Evolutionary conservation across 495 filamentous ascomycete species (phyloP).

Genomic region (Penicillium tannophilum): DNA sequence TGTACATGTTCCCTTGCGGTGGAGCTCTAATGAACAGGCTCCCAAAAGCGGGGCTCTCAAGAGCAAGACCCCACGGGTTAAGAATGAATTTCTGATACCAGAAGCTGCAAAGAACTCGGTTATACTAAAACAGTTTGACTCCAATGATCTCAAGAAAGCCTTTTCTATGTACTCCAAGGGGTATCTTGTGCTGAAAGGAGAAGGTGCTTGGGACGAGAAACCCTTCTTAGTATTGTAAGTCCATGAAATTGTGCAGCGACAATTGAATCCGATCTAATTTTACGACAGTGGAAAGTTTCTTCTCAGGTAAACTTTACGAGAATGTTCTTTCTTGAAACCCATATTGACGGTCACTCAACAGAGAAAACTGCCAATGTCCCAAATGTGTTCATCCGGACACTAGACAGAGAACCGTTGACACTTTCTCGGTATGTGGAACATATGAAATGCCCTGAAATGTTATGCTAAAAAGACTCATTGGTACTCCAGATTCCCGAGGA

Average conservation of each 20-base stretch:
- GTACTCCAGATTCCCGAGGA: slow-evolving; percentile 52
- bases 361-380: slow-evolving; percentile 80
- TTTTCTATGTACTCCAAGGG: background rate
- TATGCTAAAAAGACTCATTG: background rate
- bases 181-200: background rate
- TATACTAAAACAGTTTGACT: slow-evolving; percentile 2
- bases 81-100: background rate
- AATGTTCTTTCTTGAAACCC: background rate
- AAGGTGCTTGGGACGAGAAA: background rate
- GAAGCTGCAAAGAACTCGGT: background rate
- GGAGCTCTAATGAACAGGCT: background rate
- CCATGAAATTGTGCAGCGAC: background rate
- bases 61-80: background rate
- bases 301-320: slow-evolving; percentile 22
- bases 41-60: background rate
- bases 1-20: background rate
- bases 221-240: slow-evolving; percentile 14
- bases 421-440: slow-evolving; percentile 59
- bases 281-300: slow-evolving; percentile 20
- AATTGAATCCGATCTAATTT: background rate
- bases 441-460: no score
- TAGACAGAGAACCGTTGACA: slow-evolving; percentile 71
- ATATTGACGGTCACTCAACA: slow-evolving; percentile 27
- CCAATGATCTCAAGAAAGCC: background rate
- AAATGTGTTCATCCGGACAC: slow-evolving; percentile 77